Conservation (phyloP, 2,329 filamentous ascomycete genomes). For the Thelonectria olida region DNA sequence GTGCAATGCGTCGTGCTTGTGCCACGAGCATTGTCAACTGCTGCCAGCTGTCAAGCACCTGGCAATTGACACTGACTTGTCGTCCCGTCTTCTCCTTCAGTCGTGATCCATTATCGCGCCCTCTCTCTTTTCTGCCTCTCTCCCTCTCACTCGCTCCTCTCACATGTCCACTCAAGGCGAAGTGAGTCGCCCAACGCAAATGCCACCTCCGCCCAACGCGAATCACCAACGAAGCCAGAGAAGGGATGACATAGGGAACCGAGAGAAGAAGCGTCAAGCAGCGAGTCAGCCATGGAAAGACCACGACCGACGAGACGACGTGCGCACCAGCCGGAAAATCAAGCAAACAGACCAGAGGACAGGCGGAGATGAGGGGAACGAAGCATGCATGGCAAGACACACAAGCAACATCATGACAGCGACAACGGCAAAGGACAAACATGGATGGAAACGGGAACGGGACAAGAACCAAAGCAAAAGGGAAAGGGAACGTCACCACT, state of each 20-base stretch:
- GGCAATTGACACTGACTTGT: constrained; percentile 2
- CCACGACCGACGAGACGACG: not conserved
- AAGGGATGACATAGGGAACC: not conserved
- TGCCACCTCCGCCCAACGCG: not conserved
- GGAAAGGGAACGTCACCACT: constrained; percentile 34
- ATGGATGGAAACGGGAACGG: not conserved
- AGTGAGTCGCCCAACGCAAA: no score
- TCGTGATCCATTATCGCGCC: not conserved
- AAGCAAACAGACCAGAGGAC: not conserved
- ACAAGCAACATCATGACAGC: not conserved
- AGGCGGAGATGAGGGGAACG: not conserved
- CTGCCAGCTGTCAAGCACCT: constrained; percentile 15
- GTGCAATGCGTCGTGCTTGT: constrained; percentile 17
- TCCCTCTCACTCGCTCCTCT: not conserved
- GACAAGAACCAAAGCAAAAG: not conserved
- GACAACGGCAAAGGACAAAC: not conserved
- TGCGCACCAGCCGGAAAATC: not conserved
- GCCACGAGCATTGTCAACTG: constrained; percentile 8
- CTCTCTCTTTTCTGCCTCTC: not conserved
- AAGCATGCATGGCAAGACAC: not conserved
- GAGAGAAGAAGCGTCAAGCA: not conserved
- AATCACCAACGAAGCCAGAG: constrained; percentile 13
- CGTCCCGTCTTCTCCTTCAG: not conserved
- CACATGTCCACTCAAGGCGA: not conserved
- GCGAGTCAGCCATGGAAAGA: not conserved